Base-by-base conservation (phyloP, 2,329 filamentous ascomycete species). In the Periconia sp. region DNA sequence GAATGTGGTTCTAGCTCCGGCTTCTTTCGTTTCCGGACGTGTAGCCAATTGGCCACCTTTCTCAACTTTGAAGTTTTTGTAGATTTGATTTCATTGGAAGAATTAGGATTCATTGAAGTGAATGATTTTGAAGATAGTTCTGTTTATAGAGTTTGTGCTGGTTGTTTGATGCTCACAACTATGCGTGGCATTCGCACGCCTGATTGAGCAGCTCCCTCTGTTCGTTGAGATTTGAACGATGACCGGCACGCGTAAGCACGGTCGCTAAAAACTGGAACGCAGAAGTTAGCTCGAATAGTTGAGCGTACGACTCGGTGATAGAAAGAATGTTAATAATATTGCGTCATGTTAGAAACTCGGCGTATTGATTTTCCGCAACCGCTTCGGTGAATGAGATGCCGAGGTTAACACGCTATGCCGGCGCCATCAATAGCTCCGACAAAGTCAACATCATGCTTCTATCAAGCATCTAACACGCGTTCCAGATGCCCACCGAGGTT, bases 401-500 rank as follows among this genome's bases (percentile, higher is more conserved):
- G 53, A 57, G 50, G 37, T 40, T 51, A 50, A 39, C n/a, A 35
- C 35, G 22, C 9, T 5, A 22, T 38, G 24, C 36, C 43, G 37
- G 29, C 29, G 42, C 36, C 33, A 34, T 35, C 24, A n/a, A 26
- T 25, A 36, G 25, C 26, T 40, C 36, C 46, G 48, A 36, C 33
- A 10, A 24, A 38, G 15, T 19, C 21, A 24, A 13, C 4, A 12
- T 13, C 29, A 10, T 22, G 12, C 18, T n/a, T 15, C 36, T 10
- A 21, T 32, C 31, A 40, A n/a, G n/a, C 24, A 15, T 32, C 25
- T 29, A 25, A 3, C 19, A 18, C 23, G 12, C 9, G 5, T 25
- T 24, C n/a, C 8, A 19, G 30, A 68, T 69, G 65, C 48, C 68
- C 24, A 71, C 78, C 18, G 77, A 84, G 51, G 73, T 87, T 42